Conservation (phyloP, 176 grass and related monocot species). For the Zoysia pacifica region DNA sequence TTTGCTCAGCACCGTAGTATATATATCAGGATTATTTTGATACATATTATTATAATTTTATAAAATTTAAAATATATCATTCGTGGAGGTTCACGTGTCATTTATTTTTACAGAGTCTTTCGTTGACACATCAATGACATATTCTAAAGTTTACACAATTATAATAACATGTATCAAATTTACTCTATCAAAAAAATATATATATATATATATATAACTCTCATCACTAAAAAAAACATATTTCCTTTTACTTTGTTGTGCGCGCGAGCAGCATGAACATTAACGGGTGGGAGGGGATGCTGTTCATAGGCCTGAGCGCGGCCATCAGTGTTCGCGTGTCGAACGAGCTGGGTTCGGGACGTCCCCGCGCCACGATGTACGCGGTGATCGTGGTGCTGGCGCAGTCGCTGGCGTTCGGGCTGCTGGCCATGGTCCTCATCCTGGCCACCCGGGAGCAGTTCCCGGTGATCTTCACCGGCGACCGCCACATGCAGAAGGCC, state of each 20-base stretch:
- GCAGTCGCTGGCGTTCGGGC: constrained; percentile 67
- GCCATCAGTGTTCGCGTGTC: constrained; percentile 89
- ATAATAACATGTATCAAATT: too few species aligned
- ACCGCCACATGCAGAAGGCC: constrained; percentile 60
- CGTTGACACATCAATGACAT: too few species aligned
- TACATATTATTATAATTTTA: too few species aligned
- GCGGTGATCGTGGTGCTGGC: constrained; percentile 63
- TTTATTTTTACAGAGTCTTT: too few species aligned
- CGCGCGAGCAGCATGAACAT: constrained; percentile 74
- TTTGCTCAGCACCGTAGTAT: too few species aligned
- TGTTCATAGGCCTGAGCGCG: constrained; percentile 80
- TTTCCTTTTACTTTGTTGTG: neutral
- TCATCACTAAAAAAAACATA: too few species aligned
- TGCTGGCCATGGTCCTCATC: constrained; percentile 53
- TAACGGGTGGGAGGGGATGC: constrained; percentile 87
- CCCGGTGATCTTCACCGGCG: constrained; percentile 62
- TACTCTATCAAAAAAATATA: too few species aligned
- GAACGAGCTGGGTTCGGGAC: constrained; percentile 76
- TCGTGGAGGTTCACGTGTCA: too few species aligned
- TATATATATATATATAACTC: too few species aligned
- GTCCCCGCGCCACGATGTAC: constrained; percentile 62
- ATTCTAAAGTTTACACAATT: too few species aligned
- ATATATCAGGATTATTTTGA: too few species aligned
- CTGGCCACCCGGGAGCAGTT: constrained; percentile 46
- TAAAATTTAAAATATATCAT: too few species aligned